phyloP scores from a whole-genome alignment of 306 rosid species.

The Leucaena leucocephala region DNA sequence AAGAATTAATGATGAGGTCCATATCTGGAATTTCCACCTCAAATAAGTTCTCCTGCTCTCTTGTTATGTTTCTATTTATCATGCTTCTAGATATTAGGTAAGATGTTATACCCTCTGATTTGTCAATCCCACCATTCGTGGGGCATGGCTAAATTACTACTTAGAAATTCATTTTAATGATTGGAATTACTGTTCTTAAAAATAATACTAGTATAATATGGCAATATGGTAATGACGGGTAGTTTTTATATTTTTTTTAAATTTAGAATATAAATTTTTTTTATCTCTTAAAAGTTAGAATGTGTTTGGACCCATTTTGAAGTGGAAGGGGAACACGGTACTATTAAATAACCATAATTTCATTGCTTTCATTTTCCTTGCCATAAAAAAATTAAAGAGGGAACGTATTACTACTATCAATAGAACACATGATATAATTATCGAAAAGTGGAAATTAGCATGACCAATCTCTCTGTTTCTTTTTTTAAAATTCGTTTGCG shows the following conservation, averaged over 20 bases:
- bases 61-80: neutral
- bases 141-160: neutral
- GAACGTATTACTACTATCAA: too few species aligned
- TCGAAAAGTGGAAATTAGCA: neutral
- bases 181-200: neutral
- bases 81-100: constrained; percentile 18
- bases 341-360: neutral
- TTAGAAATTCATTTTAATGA: neutral
- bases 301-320: too few species aligned
- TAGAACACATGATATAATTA: too few species aligned
- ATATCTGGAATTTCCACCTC: neutral
- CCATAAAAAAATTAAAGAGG: neutral
- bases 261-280: too few species aligned
- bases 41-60: neutral
- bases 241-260: too few species aligned
- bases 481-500: too few species aligned
- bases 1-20: neutral
- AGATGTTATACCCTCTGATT: constrained; percentile 18
- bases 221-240: too few species aligned
- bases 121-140: constrained; percentile 1
- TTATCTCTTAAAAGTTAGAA: too few species aligned
- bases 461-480: too few species aligned
- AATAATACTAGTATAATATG: too few species aligned
- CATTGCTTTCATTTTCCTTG: neutral
- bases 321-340: neutral